phyloP scores from a whole-genome alignment of 2,329 filamentous ascomycete genomes.

The Helotiales sp. region DNA sequence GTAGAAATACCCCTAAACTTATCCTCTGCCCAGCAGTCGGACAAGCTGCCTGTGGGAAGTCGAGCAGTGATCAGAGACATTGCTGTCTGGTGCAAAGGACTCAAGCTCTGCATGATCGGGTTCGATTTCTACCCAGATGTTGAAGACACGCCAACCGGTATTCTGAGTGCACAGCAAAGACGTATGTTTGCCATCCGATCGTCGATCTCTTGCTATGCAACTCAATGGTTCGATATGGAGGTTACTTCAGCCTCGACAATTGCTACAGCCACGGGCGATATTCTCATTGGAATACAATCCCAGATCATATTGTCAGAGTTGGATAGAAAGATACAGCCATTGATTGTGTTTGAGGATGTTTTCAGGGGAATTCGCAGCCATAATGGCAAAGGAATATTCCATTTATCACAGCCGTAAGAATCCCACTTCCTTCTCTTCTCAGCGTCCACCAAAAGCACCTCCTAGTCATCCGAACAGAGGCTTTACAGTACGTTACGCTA shows the following conservation, averaged over 20 bases:
- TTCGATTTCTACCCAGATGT: conserved; percentile 20
- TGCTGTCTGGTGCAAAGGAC: conserved; percentile 10
- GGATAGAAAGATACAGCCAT: conserved; percentile 5
- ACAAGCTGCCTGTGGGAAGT: neutral
- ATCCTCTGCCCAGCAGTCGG: neutral
- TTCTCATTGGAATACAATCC: conserved; percentile 20
- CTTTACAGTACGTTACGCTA: too few species aligned
- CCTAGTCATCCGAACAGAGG: too few species aligned
- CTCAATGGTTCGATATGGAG: conserved; percentile 26
- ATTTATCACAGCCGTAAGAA: conserved; percentile 23
- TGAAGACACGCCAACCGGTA: conserved; percentile 13
- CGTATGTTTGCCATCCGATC: conserved; percentile 17
- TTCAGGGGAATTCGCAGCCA: neutral
- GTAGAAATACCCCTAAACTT: conserved; percentile 43
- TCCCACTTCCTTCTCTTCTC: neutral
- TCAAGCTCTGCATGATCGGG: conserved; percentile 22
- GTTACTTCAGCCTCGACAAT: conserved; percentile 12
- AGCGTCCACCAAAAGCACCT: too few species aligned
- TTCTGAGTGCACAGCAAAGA: conserved; percentile 11
- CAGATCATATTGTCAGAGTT: conserved; percentile 6
- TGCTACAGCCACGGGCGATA: conserved; percentile 1
- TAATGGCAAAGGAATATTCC: conserved; percentile 13
- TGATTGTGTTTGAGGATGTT: conserved; percentile 26
- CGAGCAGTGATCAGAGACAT: conserved; percentile 12
- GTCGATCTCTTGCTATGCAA: conserved; percentile 17